Conservation (phyloP, 192 early-diverging fungal species). For the Lunasporangiospora selenospora region DNA sequence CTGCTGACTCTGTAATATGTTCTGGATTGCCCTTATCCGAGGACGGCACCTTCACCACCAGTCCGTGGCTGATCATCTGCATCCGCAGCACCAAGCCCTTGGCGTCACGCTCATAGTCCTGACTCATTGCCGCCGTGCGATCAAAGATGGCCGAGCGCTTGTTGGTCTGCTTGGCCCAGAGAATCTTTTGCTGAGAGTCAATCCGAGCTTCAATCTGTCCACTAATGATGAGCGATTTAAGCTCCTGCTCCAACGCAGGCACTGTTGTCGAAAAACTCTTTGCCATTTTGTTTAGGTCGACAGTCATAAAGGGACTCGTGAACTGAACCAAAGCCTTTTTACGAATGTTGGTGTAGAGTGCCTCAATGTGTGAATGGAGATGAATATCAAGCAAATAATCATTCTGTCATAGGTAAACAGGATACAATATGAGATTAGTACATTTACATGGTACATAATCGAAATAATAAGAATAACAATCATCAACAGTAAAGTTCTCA, state of each 20-base stretch:
- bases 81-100: conserved; percentile 69
- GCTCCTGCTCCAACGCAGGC: conserved; percentile 67
- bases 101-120: conserved; percentile 69
- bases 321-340: conserved; percentile 84
- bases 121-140: conserved; percentile 66
- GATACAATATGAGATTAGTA: neutral
- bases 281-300: conserved; percentile 84
- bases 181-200: conserved; percentile 88
- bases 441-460: neutral
- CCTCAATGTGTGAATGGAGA: conserved; percentile 73
- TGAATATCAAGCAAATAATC: conserved; percentile 73
- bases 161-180: conserved; percentile 72
- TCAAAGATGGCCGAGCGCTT: conserved; percentile 73
- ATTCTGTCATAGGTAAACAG: conserved; percentile 26
- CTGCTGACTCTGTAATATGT: neutral
- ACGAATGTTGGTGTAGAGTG: conserved; percentile 71
- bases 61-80: conserved; percentile 63
- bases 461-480: neutral
- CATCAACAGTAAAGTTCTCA: neutral
- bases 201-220: conserved; percentile 79
- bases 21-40: conserved; percentile 15
- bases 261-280: conserved; percentile 69
- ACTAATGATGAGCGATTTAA: conserved; percentile 73
- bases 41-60: conserved; percentile 46
- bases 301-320: conserved; percentile 77